Evolutionary conservation across 2,329 filamentous ascomycete genomes (phyloP).

Genomic region (Penicillium sp.): DNA sequence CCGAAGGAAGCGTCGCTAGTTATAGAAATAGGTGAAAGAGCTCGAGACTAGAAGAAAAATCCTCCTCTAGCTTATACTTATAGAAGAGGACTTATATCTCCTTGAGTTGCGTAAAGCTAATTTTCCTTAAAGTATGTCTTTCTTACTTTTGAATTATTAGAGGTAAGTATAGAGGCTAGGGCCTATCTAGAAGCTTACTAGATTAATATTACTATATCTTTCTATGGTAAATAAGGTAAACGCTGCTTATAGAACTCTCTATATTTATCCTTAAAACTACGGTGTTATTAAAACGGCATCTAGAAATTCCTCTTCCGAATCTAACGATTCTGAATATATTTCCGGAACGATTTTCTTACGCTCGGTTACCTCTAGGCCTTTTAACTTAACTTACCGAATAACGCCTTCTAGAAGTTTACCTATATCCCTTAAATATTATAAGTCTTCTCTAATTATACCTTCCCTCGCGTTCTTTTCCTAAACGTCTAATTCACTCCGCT

Average conservation of each 20-base stretch:
- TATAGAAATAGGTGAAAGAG: conserved; percentile 56
- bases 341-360: background rate
- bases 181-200: background rate
- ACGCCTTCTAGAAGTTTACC: conserved; percentile 9
- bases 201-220: conserved; percentile 1
- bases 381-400: conserved; percentile 6
- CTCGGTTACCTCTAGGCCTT: background rate
- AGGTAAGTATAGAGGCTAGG: conserved; percentile 2
- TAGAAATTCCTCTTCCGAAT: conserved; percentile 13
- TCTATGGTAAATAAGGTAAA: conserved; percentile 5
- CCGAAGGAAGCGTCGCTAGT: conserved; percentile 49
- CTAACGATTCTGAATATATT: conserved; percentile 10
- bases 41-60: conserved; percentile 47
- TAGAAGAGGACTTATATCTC: conserved; percentile 9
- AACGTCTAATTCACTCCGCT: conserved; percentile 3
- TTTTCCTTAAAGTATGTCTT: conserved; percentile 6
- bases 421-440: conserved; percentile 13
- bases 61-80: background rate
- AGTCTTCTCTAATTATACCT: conserved; percentile 13
- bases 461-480: conserved; percentile 10
- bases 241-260: conserved; percentile 4
- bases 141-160: conserved; percentile 2
- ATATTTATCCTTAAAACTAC: conserved; percentile 8
- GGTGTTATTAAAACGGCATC: conserved; percentile 8
- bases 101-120: conserved; percentile 9